phyloP scores from a whole-genome alignment of 352 stramenopile species.

The Blastocystis sp. region DNA sequence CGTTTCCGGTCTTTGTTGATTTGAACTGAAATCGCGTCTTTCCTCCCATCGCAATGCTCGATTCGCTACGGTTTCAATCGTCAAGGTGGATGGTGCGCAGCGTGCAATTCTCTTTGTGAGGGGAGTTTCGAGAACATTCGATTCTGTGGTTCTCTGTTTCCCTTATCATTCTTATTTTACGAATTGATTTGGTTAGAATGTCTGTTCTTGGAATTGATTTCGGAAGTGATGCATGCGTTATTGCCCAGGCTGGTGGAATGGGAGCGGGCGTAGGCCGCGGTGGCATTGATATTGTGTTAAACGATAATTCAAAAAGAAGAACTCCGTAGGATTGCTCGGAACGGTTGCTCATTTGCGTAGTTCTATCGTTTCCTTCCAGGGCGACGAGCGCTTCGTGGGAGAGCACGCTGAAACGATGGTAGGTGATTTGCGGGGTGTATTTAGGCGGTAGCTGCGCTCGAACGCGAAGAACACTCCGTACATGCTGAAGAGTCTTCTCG shows the following conservation, averaged over 20 bases:
- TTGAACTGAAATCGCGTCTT: too few relatives aligned
- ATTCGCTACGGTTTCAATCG: too few relatives aligned
- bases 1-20: background rate
- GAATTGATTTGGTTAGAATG: constrained; percentile 69
- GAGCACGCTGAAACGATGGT: constrained; percentile 87
- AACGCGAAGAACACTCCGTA: constrained; percentile 98
- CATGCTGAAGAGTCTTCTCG: constrained; percentile 94
- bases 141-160: background rate
- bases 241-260: constrained; percentile 84
- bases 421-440: constrained; percentile 77
- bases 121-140: constrained; percentile 66
- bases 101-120: too few relatives aligned
- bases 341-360: constrained; percentile 75
- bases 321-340: constrained; percentile 85
- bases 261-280: constrained; percentile 92
- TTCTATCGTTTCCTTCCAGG: constrained; percentile 77
- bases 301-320: constrained; percentile 97
- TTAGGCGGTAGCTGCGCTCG: constrained; percentile 81
- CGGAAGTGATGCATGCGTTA: constrained; percentile 88
- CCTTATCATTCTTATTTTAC: constrained; percentile 55
- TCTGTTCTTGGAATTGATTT: constrained; percentile 88
- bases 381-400: constrained; percentile 87
- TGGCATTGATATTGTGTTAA: constrained; percentile 96
- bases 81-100: too few relatives aligned
- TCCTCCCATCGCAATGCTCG: too few relatives aligned